Base-by-base conservation (phyloP, 441 rosid genomes). In the Pelargonium australe region DNA sequence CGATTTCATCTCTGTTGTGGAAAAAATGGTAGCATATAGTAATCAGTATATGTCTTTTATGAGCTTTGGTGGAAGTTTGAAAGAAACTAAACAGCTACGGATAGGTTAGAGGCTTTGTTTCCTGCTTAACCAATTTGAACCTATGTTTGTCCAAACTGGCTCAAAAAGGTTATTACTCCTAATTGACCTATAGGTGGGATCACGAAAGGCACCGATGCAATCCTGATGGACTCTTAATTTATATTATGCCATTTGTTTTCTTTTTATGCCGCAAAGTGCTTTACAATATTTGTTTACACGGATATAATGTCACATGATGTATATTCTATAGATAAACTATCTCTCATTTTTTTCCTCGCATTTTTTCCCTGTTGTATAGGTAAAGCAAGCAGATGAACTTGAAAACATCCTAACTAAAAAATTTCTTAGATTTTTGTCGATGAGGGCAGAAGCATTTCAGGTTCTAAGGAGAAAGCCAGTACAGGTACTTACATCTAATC, bases 391-490 rank as follows among this genome's bases (percentile, higher is more conserved):
- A 41, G 97, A 91, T 86, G 97, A 94, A 82, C 91, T 91, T 71
- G 99, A 94, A 79, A 94, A 91, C 76, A 91, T 94, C 69, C 79
- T 94, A 67, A 78, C 94, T 55, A 94, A 91, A 72, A 94, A 89
- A 75, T 91, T 94, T 68, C 91, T 94, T 63, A 84, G 94, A 78
- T 94, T 94, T 84, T 81, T 94, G 83, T 94, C 99, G 16, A 94
- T 91, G 92, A 90, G 97, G 71, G 96, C 99, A 76, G 99, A 94
- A 81, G 99, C 97, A 74, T 91, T 94, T 83, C 97, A 88, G 78
- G 97, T 94, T 60, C 80, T 94, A 70, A 86, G 99, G 74, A 85
- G 99, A 81, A 94, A 91, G 77, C 97, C 99, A 25, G 92, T 91
- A 7, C 95, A 89, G 92, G 96, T 88, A 75, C 20, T 49, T 16